Percentiles rank a stretch among this genome's conserved stretches.
phyloP scores from a whole-genome alignment of 352 stramenopile genomes.

The Phytophthora niederhauseri region DNA sequence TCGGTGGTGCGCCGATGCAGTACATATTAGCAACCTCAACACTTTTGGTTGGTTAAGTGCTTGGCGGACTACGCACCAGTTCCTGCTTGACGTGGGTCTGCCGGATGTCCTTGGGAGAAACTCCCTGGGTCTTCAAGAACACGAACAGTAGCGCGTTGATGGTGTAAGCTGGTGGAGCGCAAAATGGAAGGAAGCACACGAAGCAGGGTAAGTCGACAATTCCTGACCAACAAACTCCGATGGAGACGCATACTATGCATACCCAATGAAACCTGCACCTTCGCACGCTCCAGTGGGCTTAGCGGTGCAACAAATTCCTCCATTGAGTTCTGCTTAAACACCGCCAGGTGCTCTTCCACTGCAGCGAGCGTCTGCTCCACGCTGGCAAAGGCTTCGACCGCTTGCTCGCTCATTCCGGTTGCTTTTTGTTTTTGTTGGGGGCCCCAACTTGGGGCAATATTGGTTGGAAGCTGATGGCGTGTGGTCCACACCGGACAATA shows the following conservation, averaged over 20 bases:
- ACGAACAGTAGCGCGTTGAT: slow-evolving; percentile 90
- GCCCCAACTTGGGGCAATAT: slow-evolving; percentile 5
- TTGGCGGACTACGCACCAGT: slow-evolving; percentile 42
- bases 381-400: slow-evolving; percentile 62
- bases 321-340: slow-evolving; percentile 59
- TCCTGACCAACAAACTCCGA: slow-evolving; percentile 1
- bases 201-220: slow-evolving; percentile 1
- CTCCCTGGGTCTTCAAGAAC: slow-evolving; percentile 87
- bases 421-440: slow-evolving; percentile 12
- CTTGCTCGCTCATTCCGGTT: slow-evolving; percentile 58
- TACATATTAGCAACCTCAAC: background rate
- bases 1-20: too few relatives aligned
- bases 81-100: slow-evolving; percentile 92
- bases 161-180: slow-evolving; percentile 65
- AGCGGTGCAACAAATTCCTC: slow-evolving; percentile 68
- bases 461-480: slow-evolving; percentile 24
- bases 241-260: slow-evolving; percentile 13
- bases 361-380: slow-evolving; percentile 83
- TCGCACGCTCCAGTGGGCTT: slow-evolving; percentile 75
- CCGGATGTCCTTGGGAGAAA: slow-evolving; percentile 87
- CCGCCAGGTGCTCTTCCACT: slow-evolving; percentile 73
- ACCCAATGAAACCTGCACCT: slow-evolving; percentile 87
- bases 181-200: slow-evolving; percentile 1
- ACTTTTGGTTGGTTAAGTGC: background rate
- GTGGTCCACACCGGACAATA: slow-evolving; percentile 20